These are phyloP conservation scores for Malassezia equina DNA, from an alignment of 1,284 basidiomycete species.

Conservation along the genomic window DNA sequence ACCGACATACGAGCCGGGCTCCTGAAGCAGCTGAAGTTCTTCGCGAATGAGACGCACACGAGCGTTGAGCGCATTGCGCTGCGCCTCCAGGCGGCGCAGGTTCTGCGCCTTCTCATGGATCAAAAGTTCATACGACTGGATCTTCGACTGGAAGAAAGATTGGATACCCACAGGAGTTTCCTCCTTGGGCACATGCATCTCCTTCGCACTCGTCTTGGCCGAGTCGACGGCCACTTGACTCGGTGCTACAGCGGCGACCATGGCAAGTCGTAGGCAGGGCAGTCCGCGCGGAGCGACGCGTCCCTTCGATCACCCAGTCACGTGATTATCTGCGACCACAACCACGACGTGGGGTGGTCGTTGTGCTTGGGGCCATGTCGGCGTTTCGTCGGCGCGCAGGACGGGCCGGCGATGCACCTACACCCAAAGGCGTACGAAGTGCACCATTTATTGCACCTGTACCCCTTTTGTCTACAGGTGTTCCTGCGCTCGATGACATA, in stretches of 20 bases:
- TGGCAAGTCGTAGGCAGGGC: neutral
- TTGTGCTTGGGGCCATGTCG: constrained; percentile 49
- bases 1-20: constrained; percentile 93
- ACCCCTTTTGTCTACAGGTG: constrained; percentile 69
- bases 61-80: constrained; percentile 90
- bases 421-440: constrained; percentile 56
- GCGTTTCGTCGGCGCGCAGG: constrained; percentile 66
- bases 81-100: constrained; percentile 83
- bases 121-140: constrained; percentile 76
- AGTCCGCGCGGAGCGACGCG: constrained; percentile 5
- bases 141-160: constrained; percentile 91
- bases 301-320: constrained; percentile 13
- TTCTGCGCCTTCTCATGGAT: constrained; percentile 97
- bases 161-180: constrained; percentile 48
- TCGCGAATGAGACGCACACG: constrained; percentile 74
- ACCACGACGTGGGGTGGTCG: neutral
- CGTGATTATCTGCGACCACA: constrained; percentile 3
- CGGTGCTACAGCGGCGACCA: constrained; percentile 9
- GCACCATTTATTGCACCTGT: constrained; percentile 59
- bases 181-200: neutral
- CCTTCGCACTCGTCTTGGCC: neutral
- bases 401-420: constrained; percentile 45
- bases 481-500: constrained; percentile 89
- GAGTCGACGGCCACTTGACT: constrained; percentile 7
- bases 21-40: constrained; percentile 86